These are phyloP conservation scores for Solanum arcanum DNA, from an alignment of 257 asterid genomes.

Conservation along the genomic window DNA sequence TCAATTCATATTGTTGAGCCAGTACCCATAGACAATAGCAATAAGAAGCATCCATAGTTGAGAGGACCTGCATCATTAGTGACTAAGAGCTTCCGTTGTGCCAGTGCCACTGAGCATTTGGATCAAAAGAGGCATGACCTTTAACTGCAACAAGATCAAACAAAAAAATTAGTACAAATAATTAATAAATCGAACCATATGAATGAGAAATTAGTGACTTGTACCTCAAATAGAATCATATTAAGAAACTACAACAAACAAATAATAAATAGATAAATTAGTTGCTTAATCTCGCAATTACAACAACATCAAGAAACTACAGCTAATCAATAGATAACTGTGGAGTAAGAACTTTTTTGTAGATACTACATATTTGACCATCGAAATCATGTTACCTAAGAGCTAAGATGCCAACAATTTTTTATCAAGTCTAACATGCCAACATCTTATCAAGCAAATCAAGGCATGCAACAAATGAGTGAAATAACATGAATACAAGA, in stretches of 20 bases:
- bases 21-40: not conserved
- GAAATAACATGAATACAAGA: not conserved
- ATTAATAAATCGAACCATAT: not conserved
- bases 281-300: not conserved
- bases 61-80: not conserved
- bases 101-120: constrained; percentile 18
- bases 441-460: not conserved
- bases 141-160: constrained; percentile 10
- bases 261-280: not conserved
- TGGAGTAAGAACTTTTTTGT: not conserved
- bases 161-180: not conserved
- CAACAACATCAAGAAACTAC: not conserved
- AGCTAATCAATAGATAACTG: not conserved
- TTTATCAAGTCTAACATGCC: not conserved
- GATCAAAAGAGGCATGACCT: not conserved
- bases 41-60: constrained; percentile 10
- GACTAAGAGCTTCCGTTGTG: not conserved
- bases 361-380: not conserved
- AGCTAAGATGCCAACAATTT: not conserved
- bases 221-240: not conserved
- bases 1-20: constrained; percentile 1
- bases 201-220: not conserved
- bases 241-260: not conserved
- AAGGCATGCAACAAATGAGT: not conserved
- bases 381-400: not conserved